Evolutionary conservation across 2,329 filamentous ascomycete genomes (phyloP).

Genomic region (Aspergillus pseudoglaucus): DNA sequence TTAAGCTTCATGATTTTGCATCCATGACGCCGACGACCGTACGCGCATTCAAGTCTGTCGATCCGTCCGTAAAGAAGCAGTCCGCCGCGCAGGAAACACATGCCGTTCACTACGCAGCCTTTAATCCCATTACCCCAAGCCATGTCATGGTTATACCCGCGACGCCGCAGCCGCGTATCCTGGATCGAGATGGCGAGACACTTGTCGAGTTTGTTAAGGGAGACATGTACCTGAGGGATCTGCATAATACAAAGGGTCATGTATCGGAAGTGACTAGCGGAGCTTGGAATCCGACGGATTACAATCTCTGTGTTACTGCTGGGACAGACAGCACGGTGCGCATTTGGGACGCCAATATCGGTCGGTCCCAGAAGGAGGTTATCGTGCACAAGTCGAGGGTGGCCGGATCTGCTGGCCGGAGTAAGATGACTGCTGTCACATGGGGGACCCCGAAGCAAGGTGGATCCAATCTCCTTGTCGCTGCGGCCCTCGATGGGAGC

Average conservation of each 20-base stretch:
- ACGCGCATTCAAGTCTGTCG: slow-evolving; percentile 85
- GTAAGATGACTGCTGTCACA: slow-evolving; percentile 84
- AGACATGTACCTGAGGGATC: slow-evolving; percentile 95
- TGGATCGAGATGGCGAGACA: slow-evolving; percentile 81
- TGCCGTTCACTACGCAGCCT: slow-evolving; percentile 76
- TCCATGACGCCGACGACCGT: slow-evolving; percentile 94
- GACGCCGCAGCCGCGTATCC: slow-evolving; percentile 80
- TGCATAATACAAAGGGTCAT: slow-evolving; percentile 96
- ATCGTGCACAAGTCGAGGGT: slow-evolving; percentile 92
- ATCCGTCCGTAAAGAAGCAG: slow-evolving; percentile 72
- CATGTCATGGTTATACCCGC: slow-evolving; percentile 82
- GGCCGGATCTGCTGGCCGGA: slow-evolving; percentile 81
- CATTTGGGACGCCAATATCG: slow-evolving; percentile 95
- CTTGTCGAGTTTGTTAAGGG: slow-evolving; percentile 89
- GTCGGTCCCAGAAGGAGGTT: slow-evolving; percentile 82
- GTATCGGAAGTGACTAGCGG: slow-evolving; percentile 85
- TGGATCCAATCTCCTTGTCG: slow-evolving; percentile 70
- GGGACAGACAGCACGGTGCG: slow-evolving; percentile 91
- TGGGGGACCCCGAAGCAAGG: slow-evolving; percentile 76
- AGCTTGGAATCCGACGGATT: slow-evolving; percentile 83
- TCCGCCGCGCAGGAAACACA: slow-evolving; percentile 73
- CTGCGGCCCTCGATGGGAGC: slow-evolving; percentile 80
- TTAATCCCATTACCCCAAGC: slow-evolving; percentile 73
- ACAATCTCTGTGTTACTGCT: slow-evolving; percentile 78
- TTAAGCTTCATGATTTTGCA: slow-evolving; percentile 92